Evolutionary conservation across 108 stramenopile genomes (phyloP).

Genomic region (Fistulifera pelliculosa): DNA sequence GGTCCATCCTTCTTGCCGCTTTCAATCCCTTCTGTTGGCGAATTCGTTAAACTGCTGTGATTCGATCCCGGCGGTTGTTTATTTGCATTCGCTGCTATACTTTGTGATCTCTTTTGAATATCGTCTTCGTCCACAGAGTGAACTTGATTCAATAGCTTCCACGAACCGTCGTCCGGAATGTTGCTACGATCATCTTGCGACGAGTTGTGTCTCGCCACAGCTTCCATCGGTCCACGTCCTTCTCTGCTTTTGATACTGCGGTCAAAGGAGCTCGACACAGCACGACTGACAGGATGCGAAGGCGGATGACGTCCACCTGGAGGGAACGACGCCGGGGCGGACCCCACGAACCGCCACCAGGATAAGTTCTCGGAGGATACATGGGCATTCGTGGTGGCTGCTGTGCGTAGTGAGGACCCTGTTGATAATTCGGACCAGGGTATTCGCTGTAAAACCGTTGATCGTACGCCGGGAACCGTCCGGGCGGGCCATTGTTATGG

Average conservation of each 20-base stretch:
- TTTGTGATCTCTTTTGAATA: slow-evolving; percentile 23
- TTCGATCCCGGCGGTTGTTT: slow-evolving; percentile 17
- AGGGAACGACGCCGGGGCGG: slow-evolving; percentile 13
- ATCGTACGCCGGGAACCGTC: slow-evolving; percentile 1
- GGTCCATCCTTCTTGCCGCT: slow-evolving; percentile 2
- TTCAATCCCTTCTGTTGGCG: slow-evolving; percentile 38
- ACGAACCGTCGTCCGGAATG: slow-evolving; percentile 37
- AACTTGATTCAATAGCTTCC: slow-evolving; percentile 58
- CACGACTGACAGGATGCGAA: slow-evolving; percentile 22
- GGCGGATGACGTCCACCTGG: slow-evolving; percentile 7
- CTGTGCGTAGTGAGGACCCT: slow-evolving; percentile 6
- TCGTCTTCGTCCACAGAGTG: slow-evolving; percentile 52
- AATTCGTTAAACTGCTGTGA: slow-evolving; percentile 44
- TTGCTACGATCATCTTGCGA: slow-evolving; percentile 1
- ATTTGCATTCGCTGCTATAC: slow-evolving; percentile 7
- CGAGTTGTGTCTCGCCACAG: background rate
- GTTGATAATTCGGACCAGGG: slow-evolving; percentile 4
- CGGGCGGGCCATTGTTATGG: slow-evolving; percentile 7
- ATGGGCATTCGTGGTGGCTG: slow-evolving; percentile 8
- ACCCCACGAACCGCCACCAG: slow-evolving; percentile 1
- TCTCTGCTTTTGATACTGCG: slow-evolving; percentile 20
- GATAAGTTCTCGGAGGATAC: slow-evolving; percentile 10
- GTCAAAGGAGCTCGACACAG: slow-evolving; percentile 49
- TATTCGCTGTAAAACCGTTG: slow-evolving; percentile 5
- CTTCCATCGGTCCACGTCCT: slow-evolving; percentile 8